phyloP scores from a whole-genome alignment of 164 flowering plant species.

The Sextonia rubra region DNA sequence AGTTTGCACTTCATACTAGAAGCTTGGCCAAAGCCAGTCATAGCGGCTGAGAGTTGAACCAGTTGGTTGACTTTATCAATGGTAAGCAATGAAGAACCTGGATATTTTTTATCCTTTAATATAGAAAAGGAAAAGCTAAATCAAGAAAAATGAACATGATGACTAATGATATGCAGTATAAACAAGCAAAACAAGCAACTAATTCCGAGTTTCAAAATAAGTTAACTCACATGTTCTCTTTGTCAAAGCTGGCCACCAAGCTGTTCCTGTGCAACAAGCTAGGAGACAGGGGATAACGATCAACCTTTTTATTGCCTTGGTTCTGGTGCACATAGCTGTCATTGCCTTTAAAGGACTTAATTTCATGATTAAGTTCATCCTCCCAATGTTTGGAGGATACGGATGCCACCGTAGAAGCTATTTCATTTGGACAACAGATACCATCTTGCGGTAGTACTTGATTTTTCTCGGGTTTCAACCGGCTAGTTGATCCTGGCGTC shows the following conservation, averaged over 20 bases:
- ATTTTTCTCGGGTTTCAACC: constrained; percentile 75
- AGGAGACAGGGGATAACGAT: constrained; percentile 67
- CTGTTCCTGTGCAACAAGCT: constrained; percentile 68
- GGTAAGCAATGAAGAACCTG: not conserved
- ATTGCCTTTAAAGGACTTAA: constrained; percentile 35
- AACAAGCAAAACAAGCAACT: not conserved
- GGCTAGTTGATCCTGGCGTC: constrained; percentile 52
- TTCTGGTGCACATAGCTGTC: constrained; percentile 40
- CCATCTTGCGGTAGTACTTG: constrained; percentile 89
- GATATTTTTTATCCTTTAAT: not conserved
- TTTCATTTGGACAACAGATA: constrained; percentile 26
- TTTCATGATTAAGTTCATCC: constrained; percentile 55
- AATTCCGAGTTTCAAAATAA: not conserved
- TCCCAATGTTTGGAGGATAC: constrained; percentile 52
- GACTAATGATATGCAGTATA: not conserved
- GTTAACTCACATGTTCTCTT: constrained; percentile 71
- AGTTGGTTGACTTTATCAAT: too few relatives aligned
- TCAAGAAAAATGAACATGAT: not conserved
- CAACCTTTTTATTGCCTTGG: constrained; percentile 34
- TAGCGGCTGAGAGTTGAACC: not conserved
- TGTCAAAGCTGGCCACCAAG: constrained; percentile 33
- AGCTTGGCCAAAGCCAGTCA: not conserved
- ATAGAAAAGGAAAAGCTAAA: not conserved
- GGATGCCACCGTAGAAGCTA: constrained; percentile 28
- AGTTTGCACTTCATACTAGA: not conserved